These are phyloP conservation scores for Curvularia spicifera DNA, from an alignment of 2,329 filamentous ascomycete genomes.

Conservation along the genomic window DNA sequence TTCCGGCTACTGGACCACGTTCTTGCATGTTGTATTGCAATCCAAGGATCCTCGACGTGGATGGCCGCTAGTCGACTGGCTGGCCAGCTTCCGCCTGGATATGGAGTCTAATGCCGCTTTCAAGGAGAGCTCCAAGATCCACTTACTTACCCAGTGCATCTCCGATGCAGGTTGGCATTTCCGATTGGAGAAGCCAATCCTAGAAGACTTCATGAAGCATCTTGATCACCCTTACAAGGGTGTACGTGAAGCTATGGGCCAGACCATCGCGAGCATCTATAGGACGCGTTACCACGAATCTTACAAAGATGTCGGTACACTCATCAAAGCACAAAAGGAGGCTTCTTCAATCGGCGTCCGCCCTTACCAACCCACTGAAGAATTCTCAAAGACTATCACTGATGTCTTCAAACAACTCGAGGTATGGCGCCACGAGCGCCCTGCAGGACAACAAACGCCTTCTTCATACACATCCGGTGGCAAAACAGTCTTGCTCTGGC, in stretches of 20 bases:
- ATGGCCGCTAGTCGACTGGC: conserved; percentile 82
- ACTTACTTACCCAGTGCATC: conserved; percentile 86
- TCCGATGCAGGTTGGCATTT: conserved; percentile 96
- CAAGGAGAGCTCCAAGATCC: conserved; percentile 97
- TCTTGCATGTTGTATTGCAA: conserved; percentile 86
- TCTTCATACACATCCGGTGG: conserved; percentile 94
- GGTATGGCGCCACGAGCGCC: conserved; percentile 82
- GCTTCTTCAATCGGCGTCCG: conserved; percentile 82
- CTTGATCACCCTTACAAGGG: conserved; percentile 98
- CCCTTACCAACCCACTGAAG: conserved; percentile 78
- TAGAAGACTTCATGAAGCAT: conserved; percentile 87
- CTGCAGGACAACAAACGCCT: conserved; percentile 87
- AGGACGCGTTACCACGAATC: conserved; percentile 94
- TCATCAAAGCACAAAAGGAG: conserved; percentile 79
- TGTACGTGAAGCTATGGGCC: conserved; percentile 91
- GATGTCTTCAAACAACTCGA: conserved; percentile 81
- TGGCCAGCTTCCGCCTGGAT: conserved; percentile 86
- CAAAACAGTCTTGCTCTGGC: conserved; percentile 94
- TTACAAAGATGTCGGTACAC: conserved; percentile 75
- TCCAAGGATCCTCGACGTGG: conserved; percentile 87
- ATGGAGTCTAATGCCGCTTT: conserved; percentile 96
- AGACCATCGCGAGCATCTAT: conserved; percentile 86
- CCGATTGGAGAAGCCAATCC: conserved; percentile 83
- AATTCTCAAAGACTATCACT: conserved; percentile 74
- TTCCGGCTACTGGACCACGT: conserved; percentile 91